Conservation (phyloP, 2,329 filamentous ascomycete species). For the Colletotrichum sp. region DNA sequence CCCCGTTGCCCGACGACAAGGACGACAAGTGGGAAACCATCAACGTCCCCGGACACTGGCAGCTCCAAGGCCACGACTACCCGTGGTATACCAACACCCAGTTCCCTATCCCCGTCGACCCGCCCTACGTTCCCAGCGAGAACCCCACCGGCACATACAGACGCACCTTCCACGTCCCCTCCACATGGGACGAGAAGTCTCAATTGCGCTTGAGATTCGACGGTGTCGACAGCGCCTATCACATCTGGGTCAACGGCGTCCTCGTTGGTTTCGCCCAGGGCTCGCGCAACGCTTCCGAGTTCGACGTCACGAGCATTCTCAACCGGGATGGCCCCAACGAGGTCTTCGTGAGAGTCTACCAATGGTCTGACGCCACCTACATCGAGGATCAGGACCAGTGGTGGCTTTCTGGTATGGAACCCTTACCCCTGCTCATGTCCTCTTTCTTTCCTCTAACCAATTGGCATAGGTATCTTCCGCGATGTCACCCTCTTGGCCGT, state of each 20-base stretch:
- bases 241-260: constrained; percentile 70
- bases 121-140: constrained; percentile 65
- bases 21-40: constrained; percentile 53
- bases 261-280: constrained; percentile 73
- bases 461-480: constrained; percentile 61
- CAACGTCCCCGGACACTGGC: constrained; percentile 72
- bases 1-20: constrained; percentile 41
- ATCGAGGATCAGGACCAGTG: constrained; percentile 76
- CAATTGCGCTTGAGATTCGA: constrained; percentile 72
- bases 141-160: constrained; percentile 71
- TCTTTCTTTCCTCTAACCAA: background rate
- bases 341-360: constrained; percentile 70
- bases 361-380: constrained; percentile 72
- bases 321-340: constrained; percentile 50
- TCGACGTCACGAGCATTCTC: constrained; percentile 64
- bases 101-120: constrained; percentile 69
- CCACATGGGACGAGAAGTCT: constrained; percentile 43
- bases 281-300: constrained; percentile 71
- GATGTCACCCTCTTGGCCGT: constrained; percentile 69
- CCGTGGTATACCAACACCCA: constrained; percentile 74
- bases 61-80: constrained; percentile 69
- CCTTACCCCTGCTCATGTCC: background rate
- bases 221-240: constrained; percentile 74
- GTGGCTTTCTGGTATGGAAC: constrained; percentile 63
- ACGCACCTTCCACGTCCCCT: constrained; percentile 58